Conservation (phyloP, 108 stramenopile species). For the Seminavis robusta region DNA sequence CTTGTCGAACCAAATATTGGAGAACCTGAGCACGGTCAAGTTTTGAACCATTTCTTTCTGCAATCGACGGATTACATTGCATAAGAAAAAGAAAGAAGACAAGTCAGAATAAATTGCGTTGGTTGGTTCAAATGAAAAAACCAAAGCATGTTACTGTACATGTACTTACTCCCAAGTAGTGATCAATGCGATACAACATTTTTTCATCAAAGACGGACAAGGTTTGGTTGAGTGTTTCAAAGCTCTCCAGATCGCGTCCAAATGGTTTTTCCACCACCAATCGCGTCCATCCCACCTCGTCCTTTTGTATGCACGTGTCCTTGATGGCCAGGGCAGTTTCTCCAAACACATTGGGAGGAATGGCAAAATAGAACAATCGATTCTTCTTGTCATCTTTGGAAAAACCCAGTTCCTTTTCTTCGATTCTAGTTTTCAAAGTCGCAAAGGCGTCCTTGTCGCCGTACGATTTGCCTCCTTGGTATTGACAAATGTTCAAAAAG, state of each 20-base stretch:
- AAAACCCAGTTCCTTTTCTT: constrained; percentile 28
- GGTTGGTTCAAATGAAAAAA: too few species aligned
- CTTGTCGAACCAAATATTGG: constrained; percentile 90
- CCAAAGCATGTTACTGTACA: too few species aligned
- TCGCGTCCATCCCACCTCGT: constrained; percentile 80
- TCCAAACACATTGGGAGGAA: constrained; percentile 95
- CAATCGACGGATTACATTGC: too few species aligned
- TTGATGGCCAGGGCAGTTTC: constrained; percentile 82
- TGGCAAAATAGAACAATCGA: constrained; percentile 95
- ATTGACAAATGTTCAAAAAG: constrained; percentile 75
- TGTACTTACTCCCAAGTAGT: constrained; percentile 97
- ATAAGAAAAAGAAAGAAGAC: too few species aligned
- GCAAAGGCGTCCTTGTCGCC: constrained; percentile 78
- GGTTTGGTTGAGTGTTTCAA: constrained; percentile 62
- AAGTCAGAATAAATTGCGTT: too few species aligned
- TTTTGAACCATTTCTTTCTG: constrained; percentile 99
- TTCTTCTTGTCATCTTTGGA: constrained; percentile 22
- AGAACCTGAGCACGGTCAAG: constrained; percentile 86
- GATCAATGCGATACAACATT: constrained; percentile 95
- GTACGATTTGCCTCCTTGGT: constrained; percentile 75
- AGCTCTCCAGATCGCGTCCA: constrained; percentile 87
- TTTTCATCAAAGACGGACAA: constrained; percentile 80
- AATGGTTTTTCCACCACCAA: constrained; percentile 98
- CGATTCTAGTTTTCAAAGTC: constrained; percentile 25
- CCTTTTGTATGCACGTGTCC: constrained; percentile 55